These are phyloP conservation scores for Penicillium brevicompactum DNA, from an alignment of 2,329 filamentous ascomycete genomes.

Conservation along the genomic window DNA sequence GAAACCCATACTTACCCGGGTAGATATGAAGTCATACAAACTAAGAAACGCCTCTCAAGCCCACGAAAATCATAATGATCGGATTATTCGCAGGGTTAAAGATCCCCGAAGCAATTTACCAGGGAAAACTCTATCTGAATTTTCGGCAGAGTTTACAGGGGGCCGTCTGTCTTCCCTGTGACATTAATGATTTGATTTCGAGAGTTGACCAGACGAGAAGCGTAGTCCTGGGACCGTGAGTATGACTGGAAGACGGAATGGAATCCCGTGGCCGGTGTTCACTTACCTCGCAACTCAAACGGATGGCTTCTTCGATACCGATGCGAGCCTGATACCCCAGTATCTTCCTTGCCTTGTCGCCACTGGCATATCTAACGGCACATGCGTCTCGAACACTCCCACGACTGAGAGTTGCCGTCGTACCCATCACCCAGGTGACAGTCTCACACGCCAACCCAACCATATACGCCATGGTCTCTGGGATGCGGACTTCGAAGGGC, in stretches of 20 bases:
- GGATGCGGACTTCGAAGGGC: slow-evolving; percentile 51
- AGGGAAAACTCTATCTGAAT: slow-evolving; percentile 14
- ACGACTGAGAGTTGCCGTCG: slow-evolving; percentile 50
- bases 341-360: slow-evolving; percentile 53
- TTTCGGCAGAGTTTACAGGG: slow-evolving; percentile 5
- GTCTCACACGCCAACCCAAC: slow-evolving; percentile 51
- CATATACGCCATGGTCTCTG: slow-evolving; percentile 51
- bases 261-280: background rate
- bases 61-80: slow-evolving; percentile 8
- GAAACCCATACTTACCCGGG: slow-evolving; percentile 3
- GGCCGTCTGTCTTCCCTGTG: background rate
- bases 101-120: background rate
- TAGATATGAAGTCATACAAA: slow-evolving; percentile 4
- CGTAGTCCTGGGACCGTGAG: slow-evolving; percentile 32
- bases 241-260: background rate
- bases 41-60: slow-evolving; percentile 10
- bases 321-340: slow-evolving; percentile 57
- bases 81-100: slow-evolving; percentile 15
- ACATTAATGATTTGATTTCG: slow-evolving; percentile 23
- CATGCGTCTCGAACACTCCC: slow-evolving; percentile 60
- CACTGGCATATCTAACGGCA: slow-evolving; percentile 55
- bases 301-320: slow-evolving; percentile 54
- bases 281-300: slow-evolving; percentile 51
- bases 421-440: slow-evolving; percentile 50
- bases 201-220: slow-evolving; percentile 24